Evolutionary conservation across 2,329 filamentous ascomycete genomes (phyloP).

Genomic region (Ophidiomyces ophidiicola): DNA sequence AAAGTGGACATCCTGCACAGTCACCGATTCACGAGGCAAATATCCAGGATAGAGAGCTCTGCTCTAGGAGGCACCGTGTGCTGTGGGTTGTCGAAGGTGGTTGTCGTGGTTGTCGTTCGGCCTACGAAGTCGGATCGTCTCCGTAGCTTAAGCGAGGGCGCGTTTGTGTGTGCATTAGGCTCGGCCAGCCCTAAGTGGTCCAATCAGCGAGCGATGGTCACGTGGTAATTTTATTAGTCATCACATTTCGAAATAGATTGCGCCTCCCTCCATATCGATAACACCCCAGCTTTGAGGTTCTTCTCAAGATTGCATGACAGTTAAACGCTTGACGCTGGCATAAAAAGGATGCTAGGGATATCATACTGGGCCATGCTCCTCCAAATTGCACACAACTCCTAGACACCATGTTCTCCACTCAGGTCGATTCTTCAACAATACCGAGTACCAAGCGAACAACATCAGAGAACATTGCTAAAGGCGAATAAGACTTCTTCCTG

Average conservation of each 20-base stretch:
- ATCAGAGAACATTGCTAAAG: no score
- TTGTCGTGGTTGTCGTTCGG: conserved; percentile 36
- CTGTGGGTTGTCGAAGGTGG: conserved; percentile 37
- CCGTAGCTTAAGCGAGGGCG: conserved; percentile 30
- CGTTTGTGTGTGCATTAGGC: conserved; percentile 28
- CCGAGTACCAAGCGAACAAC: no score
- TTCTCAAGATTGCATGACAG: background rate
- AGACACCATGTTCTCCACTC: no score
- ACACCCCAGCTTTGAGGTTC: background rate
- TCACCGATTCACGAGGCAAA: conserved; percentile 33
- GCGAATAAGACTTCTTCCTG: no score
- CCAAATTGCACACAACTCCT: no score
- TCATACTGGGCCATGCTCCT: no score
- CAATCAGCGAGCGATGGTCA: conserved; percentile 21
- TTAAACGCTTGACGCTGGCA: no score
- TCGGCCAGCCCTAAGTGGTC: conserved; percentile 31
- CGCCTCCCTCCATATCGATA: no score
- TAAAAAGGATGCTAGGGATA: no score
- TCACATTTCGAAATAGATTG: no score
- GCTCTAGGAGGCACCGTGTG: conserved; percentile 32
- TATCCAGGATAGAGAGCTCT: conserved; percentile 30
- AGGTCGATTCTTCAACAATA: no score
- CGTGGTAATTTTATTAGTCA: conserved; percentile 16
- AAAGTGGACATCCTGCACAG: conserved; percentile 52
- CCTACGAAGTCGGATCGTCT: conserved; percentile 32